These are phyloP conservation scores for Stevia rebaudiana DNA, from an alignment of 140 eudicot genomes.

Conservation along the genomic window DNA sequence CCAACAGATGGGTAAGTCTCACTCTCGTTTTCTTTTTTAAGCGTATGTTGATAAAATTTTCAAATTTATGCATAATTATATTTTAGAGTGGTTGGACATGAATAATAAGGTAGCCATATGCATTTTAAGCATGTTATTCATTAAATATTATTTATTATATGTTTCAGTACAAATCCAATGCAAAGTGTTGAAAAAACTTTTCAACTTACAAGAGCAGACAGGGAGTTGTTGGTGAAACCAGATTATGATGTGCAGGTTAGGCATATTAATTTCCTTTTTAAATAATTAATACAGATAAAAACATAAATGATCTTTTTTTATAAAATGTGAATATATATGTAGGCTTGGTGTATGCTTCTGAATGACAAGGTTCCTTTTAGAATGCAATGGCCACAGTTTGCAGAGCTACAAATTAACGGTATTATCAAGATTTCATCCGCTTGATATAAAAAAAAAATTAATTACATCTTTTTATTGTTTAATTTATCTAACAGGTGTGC, in stretches of 20 bases:
- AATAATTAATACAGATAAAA: background rate
- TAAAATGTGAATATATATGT: conserved; percentile 20
- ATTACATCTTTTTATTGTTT: background rate
- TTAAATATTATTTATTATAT: background rate
- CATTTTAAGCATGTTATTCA: background rate
- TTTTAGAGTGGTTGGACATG: background rate
- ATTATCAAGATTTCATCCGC: background rate
- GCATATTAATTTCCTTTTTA: background rate
- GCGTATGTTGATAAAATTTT: background rate
- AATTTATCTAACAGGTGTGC: conserved; percentile 43
- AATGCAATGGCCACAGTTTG: conserved; percentile 95
- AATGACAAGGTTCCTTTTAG: conserved; percentile 88
- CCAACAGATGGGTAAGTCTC: conserved; percentile 79
- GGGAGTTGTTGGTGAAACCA: conserved; percentile 61
- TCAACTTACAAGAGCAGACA: conserved; percentile 70
- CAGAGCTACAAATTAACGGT: conserved; percentile 92
- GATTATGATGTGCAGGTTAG: conserved; percentile 42
- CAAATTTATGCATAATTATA: background rate
- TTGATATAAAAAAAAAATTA: background rate
- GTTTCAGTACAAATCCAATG: conserved; percentile 59
- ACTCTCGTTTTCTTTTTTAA: background rate
- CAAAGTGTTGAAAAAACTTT: conserved; percentile 77
- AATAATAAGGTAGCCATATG: background rate
- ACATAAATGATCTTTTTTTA: background rate
- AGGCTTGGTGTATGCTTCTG: conserved; percentile 98